Base-by-base conservation (phyloP, 73 alveolate genomes). In the Effrenium voratum region DNA sequence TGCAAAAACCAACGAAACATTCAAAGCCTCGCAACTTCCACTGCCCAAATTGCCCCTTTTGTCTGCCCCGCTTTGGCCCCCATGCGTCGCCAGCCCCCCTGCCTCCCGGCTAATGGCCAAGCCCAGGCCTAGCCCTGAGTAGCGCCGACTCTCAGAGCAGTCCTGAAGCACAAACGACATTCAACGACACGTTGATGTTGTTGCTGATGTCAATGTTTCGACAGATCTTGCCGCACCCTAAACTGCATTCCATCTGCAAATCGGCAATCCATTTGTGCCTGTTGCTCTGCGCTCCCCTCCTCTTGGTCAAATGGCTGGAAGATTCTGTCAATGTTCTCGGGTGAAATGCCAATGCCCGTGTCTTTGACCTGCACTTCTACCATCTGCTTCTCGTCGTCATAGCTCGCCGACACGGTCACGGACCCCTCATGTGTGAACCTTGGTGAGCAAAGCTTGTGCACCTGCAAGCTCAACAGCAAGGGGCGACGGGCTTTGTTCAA, bases 401-500 rank as follows among this genome's bases (percentile, higher is more conserved):
- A 84, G 60, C 93, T 41, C 5, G 45, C 79, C 1, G 81, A 84
- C n/a, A 84, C 80, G 49, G 52, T 59, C 41, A 85, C 44, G 46
- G 81, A 34, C 41, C 94, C 94, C 59, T 85, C 81, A 30, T 85
- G 94, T 5, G 94, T 85, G 81, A 84, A 84, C 93, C 93, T 10
- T 59, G 30, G 43, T 38, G 49, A 34, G 82, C 6, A 32, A 12
- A 12, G 22, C 68, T 22, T 15, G 34, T 13, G 30, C 19, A 63
- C 38, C n/a, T 36, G n/a, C 41, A 30, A 8, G 26, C 36, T 30
- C 41, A 70, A 12, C 6, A 2, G 5, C 49, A 70, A 5, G 10
- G 28, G 8, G 28, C 6, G 5, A 16, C 47, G 36, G 36, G 24
- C 49, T 60, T 22, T 22, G 15, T 60, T 75, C 93, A 45, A 32